phyloP scores from a whole-genome alignment of 2,329 filamentous ascomycete species.

The Scortechinia acanthostroma region DNA sequence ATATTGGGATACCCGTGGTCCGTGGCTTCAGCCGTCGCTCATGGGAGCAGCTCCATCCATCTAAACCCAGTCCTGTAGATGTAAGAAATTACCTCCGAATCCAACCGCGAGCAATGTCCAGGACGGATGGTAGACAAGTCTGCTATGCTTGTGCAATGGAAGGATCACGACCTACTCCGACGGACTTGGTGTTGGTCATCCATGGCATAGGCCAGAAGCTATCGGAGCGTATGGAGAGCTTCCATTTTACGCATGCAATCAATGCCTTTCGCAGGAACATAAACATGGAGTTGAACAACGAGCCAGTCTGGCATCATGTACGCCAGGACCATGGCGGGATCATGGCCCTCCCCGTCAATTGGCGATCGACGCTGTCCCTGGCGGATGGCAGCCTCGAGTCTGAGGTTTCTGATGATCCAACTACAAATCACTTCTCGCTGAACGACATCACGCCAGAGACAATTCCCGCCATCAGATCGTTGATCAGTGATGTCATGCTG shows the following conservation, averaged over 20 bases:
- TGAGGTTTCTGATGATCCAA: slow-evolving; percentile 23
- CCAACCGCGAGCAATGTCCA: slow-evolving; percentile 3
- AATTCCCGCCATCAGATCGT: slow-evolving; percentile 56
- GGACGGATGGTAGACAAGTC: slow-evolving; percentile 5
- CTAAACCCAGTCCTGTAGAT: slow-evolving; percentile 2
- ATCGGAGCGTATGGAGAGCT: slow-evolving; percentile 62
- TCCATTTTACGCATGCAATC: slow-evolving; percentile 65
- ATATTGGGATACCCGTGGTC: slow-evolving; percentile 55
- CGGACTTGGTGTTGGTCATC: slow-evolving; percentile 60
- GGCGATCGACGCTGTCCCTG: slow-evolving; percentile 56
- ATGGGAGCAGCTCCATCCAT: slow-evolving; percentile 47
- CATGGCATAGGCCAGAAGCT: slow-evolving; percentile 67
- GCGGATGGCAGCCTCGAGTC: slow-evolving; percentile 41
- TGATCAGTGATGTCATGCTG: slow-evolving; percentile 65
- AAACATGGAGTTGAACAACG: slow-evolving; percentile 54
- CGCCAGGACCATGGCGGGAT: slow-evolving; percentile 51
- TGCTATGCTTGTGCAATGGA: slow-evolving; percentile 27
- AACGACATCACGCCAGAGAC: slow-evolving; percentile 63
- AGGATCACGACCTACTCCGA: slow-evolving; percentile 42
- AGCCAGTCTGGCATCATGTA: slow-evolving; percentile 50
- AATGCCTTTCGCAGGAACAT: slow-evolving; percentile 58
- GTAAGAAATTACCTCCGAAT: slow-evolving; percentile 2
- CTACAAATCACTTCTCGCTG: slow-evolving; percentile 47
- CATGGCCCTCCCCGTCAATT: slow-evolving; percentile 63
- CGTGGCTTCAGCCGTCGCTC: slow-evolving; percentile 54